These are phyloP conservation scores for Dalechampia spathulata DNA, from an alignment of 441 rosid species.

Conservation along the genomic window DNA sequence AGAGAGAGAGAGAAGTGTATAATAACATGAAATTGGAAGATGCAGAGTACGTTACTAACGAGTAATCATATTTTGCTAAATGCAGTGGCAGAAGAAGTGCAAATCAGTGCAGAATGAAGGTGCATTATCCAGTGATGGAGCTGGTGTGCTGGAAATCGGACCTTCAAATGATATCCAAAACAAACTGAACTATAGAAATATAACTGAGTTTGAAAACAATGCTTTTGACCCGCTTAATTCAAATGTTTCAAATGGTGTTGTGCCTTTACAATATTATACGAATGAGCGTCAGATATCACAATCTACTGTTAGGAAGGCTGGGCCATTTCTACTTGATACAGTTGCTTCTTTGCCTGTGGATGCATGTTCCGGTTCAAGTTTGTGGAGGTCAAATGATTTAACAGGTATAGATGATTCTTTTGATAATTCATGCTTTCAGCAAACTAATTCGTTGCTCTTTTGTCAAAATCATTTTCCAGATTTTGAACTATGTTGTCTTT, in stretches of 20 bases:
- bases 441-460: not conserved
- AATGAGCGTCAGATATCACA: constrained; percentile 79
- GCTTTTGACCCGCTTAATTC: constrained; percentile 27
- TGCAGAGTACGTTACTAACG: not conserved
- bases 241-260: constrained; percentile 49
- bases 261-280: constrained; percentile 84
- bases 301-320: constrained; percentile 30
- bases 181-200: constrained; percentile 36
- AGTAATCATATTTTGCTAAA: constrained; percentile 11
- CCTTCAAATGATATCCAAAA: constrained; percentile 75
- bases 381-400: constrained; percentile 27
- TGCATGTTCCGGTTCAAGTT: constrained; percentile 18
- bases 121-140: constrained; percentile 27
- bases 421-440: constrained; percentile 8
- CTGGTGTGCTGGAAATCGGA: constrained; percentile 29
- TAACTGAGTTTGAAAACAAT: constrained; percentile 40
- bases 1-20: too few species aligned
- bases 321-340: constrained; percentile 22
- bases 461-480: not conserved
- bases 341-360: constrained; percentile 23
- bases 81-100: constrained; percentile 82
- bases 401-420: constrained; percentile 23
- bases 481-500: not conserved
- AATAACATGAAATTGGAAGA: not conserved
- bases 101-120: constrained; percentile 39